Evolutionary conservation across 192 early-diverging fungal species (phyloP).

Genomic region (Linnemannia schmuckeri): DNA sequence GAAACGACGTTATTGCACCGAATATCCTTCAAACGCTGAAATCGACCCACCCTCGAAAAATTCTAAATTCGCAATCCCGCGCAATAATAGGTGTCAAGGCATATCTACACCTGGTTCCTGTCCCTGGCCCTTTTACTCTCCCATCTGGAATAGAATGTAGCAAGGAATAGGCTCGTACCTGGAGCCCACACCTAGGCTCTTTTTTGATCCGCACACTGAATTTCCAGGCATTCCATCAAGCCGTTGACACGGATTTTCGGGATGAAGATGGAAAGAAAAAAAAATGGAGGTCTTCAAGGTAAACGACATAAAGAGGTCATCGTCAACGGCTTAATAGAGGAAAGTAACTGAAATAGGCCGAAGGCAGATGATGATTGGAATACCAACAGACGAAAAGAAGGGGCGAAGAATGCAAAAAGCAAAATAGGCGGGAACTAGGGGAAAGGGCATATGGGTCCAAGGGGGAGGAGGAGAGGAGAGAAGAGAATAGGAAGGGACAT

Average conservation of each 20-base stretch:
- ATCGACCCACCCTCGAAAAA: not conserved
- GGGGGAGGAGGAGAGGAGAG: not conserved
- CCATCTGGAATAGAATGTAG: not conserved
- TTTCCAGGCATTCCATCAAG: not conserved
- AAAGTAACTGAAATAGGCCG: not conserved
- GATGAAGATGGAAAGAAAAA: not conserved
- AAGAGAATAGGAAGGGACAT: not conserved
- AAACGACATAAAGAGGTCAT: not conserved
- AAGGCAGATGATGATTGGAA: not conserved
- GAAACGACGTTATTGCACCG: not conserved
- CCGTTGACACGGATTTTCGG: not conserved
- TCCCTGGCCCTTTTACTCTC: not conserved
- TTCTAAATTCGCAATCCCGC: not conserved
- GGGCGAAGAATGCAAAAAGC: not conserved
- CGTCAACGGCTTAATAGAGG: not conserved
- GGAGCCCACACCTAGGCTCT: not conserved
- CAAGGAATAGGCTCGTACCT: not conserved
- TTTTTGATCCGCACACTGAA: constrained; percentile 3
- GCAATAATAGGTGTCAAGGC: not conserved
- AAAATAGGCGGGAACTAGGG: not conserved
- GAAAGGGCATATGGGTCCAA: not conserved
- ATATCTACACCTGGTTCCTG: not conserved
- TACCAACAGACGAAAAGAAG: not conserved
- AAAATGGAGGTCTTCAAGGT: not conserved
- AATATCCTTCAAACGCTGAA: not conserved